Conservation (phyloP, 2,329 filamentous ascomycete genomes). For the Aspergillus sp. region DNA sequence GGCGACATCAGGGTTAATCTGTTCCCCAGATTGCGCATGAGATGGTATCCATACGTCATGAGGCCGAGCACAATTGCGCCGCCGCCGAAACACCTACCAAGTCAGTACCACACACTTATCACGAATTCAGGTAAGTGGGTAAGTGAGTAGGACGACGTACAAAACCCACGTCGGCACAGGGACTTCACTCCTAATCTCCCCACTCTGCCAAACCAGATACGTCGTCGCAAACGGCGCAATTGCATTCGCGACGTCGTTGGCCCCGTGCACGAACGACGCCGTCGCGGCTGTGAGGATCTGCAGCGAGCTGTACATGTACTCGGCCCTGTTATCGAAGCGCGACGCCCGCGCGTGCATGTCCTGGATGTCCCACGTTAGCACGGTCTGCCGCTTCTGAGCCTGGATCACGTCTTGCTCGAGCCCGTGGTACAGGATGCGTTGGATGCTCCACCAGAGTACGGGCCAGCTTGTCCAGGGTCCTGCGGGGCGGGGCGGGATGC, state of each 20-base stretch:
- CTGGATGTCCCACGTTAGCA: slow-evolving; percentile 37
- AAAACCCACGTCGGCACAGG: slow-evolving; percentile 38
- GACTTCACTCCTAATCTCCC: slow-evolving; percentile 29
- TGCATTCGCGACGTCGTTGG: slow-evolving; percentile 46
- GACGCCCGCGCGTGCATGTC: slow-evolving; percentile 37
- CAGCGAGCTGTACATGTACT: slow-evolving; percentile 42
- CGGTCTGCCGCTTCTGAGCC: slow-evolving; percentile 2
- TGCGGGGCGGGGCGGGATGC: neutral
- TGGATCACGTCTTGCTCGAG: slow-evolving; percentile 9
- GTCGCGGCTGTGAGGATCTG: slow-evolving; percentile 33
- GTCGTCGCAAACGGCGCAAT: slow-evolving; percentile 42
- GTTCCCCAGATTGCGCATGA: slow-evolving; percentile 43
- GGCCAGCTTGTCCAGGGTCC: slow-evolving; percentile 1
- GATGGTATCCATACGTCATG: slow-evolving; percentile 44
- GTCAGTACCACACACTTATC: too few species aligned
- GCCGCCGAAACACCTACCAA: slow-evolving; percentile 11
- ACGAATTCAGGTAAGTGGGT: too few species aligned
- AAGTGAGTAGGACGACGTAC: too few species aligned
- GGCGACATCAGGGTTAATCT: slow-evolving; percentile 43
- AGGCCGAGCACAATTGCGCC: slow-evolving; percentile 32
- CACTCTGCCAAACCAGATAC: slow-evolving; percentile 38
- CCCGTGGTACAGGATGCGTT: slow-evolving; percentile 26
- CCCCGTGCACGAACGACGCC: slow-evolving; percentile 44
- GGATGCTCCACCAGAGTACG: neutral
- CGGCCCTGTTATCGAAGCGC: slow-evolving; percentile 48